Evolutionary conservation across 257 asterid species (phyloP).

Genomic region (Gentiana straminea): DNA sequence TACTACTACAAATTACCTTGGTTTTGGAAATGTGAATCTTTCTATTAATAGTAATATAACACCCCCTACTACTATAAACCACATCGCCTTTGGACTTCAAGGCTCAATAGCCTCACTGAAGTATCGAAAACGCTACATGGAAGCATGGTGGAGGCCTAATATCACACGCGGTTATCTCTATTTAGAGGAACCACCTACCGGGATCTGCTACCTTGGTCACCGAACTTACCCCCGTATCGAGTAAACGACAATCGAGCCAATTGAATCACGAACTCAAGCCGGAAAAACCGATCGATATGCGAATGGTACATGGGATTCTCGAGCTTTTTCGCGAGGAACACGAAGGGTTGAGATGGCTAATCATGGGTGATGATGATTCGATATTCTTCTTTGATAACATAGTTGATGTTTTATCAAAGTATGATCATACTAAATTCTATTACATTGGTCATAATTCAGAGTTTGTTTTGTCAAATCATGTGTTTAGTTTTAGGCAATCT

Average conservation of each 20-base stretch:
- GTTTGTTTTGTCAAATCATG: constrained; percentile 30
- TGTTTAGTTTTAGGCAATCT: constrained; percentile 44
- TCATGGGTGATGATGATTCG: constrained; percentile 76
- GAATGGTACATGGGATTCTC: constrained; percentile 49
- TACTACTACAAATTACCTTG: too few relatives aligned
- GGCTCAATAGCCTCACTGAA: constrained; percentile 25
- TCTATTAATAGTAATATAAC: too few relatives aligned
- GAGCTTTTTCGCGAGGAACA: constrained; percentile 40
- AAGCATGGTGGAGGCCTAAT: constrained; percentile 75
- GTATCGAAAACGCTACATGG: constrained; percentile 18
- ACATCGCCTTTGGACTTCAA: constrained; percentile 13
- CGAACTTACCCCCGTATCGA: constrained; percentile 37
- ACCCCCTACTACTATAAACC: constrained; percentile 20
- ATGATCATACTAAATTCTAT: constrained; percentile 36
- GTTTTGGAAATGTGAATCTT: too few relatives aligned
- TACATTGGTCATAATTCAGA: constrained; percentile 51
- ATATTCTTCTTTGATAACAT: constrained; percentile 53
- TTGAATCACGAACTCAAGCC: constrained; percentile 14
- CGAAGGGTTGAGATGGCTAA: constrained; percentile 36
- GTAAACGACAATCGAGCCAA: constrained; percentile 23
- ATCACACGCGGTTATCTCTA: constrained; percentile 32
- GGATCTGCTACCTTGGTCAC: constrained; percentile 49
- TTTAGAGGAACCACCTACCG: constrained; percentile 32
- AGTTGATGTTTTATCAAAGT: constrained; percentile 28
- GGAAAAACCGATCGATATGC: constrained; percentile 7